phyloP scores from a whole-genome alignment of 83 land plant species.

The Diphasiastrum complanatum region DNA sequence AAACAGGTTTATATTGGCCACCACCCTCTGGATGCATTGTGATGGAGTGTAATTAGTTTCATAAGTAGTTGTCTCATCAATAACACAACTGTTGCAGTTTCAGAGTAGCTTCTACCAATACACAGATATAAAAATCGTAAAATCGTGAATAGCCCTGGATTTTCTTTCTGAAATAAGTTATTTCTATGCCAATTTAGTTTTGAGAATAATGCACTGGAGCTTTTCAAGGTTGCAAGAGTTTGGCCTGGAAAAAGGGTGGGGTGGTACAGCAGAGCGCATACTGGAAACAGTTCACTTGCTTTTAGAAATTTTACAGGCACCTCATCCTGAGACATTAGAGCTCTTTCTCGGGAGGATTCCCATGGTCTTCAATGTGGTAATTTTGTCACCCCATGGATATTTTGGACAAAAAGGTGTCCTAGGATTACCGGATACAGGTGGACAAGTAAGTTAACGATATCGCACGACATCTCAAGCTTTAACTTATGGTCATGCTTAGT shows the following conservation, averaged over 20 bases:
- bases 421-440: conserved; percentile 96
- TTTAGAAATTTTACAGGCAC: conserved; percentile 74
- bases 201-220: too few species aligned
- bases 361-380: conserved; percentile 91
- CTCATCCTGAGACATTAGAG: conserved; percentile 66
- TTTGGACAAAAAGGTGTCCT: conserved; percentile 94
- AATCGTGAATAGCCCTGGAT: too few species aligned
- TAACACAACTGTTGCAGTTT: too few species aligned
- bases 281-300: conserved; percentile 73
- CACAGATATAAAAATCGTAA: too few species aligned
- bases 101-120: too few species aligned
- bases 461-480: neutral
- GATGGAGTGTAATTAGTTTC: too few species aligned
- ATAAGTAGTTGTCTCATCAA: too few species aligned
- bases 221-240: conserved; percentile 90
- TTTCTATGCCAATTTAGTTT: too few species aligned
- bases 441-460: conserved; percentile 56
- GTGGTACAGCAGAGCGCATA: conserved; percentile 61
- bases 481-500: too few species aligned
- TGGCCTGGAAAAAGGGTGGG: conserved; percentile 96
- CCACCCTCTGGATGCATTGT: too few species aligned
- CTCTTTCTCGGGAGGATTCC: conserved; percentile 78
- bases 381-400: conserved; percentile 89
- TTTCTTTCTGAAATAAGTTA: neutral
- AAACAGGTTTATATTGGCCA: too few species aligned